Evolutionary conservation across 2,329 filamentous ascomycete genomes (phyloP), one percentile per base, ranked within the genome.

Genomic region (Talaromyces sp.): DNA sequence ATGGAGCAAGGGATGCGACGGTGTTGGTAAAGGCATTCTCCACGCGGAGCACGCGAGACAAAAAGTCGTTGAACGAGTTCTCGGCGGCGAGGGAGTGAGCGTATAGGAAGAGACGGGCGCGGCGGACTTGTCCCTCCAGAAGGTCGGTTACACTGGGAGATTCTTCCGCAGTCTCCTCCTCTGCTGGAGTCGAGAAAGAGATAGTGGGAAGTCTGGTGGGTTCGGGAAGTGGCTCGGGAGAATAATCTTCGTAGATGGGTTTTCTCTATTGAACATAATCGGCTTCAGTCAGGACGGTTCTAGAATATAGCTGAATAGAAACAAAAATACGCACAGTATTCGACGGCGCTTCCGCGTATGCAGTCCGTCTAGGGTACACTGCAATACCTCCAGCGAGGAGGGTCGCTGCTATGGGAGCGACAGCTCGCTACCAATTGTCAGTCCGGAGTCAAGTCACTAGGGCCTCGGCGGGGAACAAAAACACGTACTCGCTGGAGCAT

Each of bases 21-120:
- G 94, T 97, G 76, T 84, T 85, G 68, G 93, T 96, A 80, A 97
- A 92, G 72, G 87, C 90, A 74, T 89, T 87, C 81, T 99, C 94
- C 66, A 96, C 86, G 73, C 87, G 78, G 71, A 99, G 90, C 67
- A 89, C 89, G 65, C 84, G 84, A 74, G 91, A 89, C 78, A 97
- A 88, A 68, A 88, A 83, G 68, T 81, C 76, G 82, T 99, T 97
- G 78, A 97, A 84, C 70, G 86, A 84, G 75, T 91, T 87, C 80
- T 97, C 93, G 69, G 88, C 85, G 59, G 81, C 77, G 59, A 88
- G 85, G 61, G 89, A 88, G 71, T 92, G 86, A 57, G 81, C 76
- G 81, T 97, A 89, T 51, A 97, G 81, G 73, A 89, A 89, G 63
- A 97, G 81, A 62, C 94, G 91, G 62, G 84, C 90, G 67, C 83